A percentile compares a stretch with the other conserved stretches of the same genome.
These are phyloP conservation scores for Brassica balearica DNA, from an alignment of 441 rosid genomes.

Conservation along the genomic window DNA sequence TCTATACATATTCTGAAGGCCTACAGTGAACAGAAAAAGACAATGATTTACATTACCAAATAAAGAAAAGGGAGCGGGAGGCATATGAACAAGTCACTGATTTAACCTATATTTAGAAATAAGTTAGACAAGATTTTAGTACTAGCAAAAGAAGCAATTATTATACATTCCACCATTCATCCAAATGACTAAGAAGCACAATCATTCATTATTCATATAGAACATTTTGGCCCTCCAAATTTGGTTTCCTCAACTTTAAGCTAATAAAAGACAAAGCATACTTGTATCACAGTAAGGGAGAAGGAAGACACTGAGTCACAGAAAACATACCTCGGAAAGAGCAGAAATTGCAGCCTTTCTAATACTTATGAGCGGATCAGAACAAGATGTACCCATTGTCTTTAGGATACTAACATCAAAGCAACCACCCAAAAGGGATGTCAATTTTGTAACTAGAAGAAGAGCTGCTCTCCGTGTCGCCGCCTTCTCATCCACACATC, in stretches of 20 bases:
- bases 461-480: slow-evolving; percentile 85
- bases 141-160: slow-evolving; percentile 2
- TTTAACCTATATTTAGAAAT: background rate
- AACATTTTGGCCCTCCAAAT: slow-evolving; percentile 8
- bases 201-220: slow-evolving; percentile 19
- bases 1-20: slow-evolving; percentile 71
- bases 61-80: background rate
- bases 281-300: background rate
- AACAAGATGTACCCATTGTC: slow-evolving; percentile 87
- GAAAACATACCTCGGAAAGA: slow-evolving; percentile 81
- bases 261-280: slow-evolving; percentile 23
- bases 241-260: background rate
- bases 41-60: slow-evolving; percentile 18
- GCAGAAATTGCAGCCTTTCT: slow-evolving; percentile 92
- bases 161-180: background rate
- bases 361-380: slow-evolving; percentile 92
- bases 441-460: slow-evolving; percentile 72
- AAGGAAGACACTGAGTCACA: slow-evolving; percentile 13
- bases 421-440: slow-evolving; percentile 65
- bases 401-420: slow-evolving; percentile 75
- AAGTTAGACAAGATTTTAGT: slow-evolving; percentile 15
- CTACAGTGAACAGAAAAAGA: slow-evolving; percentile 48
- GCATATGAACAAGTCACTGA: slow-evolving; percentile 11
- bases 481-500: slow-evolving; percentile 94
- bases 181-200: background rate